Percentiles rank a stretch among this genome's conserved stretches.
phyloP scores from a whole-genome alignment of 306 rosid species.

The Prinsepia uniflora region DNA sequence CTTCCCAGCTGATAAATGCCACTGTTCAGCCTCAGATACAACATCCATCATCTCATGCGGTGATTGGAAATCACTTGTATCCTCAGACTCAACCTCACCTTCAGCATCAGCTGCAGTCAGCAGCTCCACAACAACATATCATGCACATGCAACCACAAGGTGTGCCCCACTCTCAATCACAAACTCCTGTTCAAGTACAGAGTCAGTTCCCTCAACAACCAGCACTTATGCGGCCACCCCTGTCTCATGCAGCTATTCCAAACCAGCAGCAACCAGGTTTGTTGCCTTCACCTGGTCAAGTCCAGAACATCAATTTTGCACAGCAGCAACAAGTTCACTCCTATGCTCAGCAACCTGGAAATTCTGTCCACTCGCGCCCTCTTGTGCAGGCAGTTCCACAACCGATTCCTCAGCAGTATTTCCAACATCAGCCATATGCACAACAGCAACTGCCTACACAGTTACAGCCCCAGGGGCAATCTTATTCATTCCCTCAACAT shows the following conservation, averaged over 20 bases:
- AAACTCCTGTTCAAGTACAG: constrained; percentile 48
- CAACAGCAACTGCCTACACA: constrained; percentile 57
- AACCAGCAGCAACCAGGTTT: constrained; percentile 58
- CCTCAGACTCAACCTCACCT: constrained; percentile 58
- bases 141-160: constrained; percentile 47
- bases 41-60: constrained; percentile 51
- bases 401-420: constrained; percentile 34
- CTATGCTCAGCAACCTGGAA: constrained; percentile 62
- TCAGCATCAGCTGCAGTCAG: constrained; percentile 56
- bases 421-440: constrained; percentile 40
- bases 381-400: constrained; percentile 53
- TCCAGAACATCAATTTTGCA: constrained; percentile 47
- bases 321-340: constrained; percentile 49
- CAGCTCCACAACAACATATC: constrained; percentile 50
- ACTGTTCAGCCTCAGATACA: constrained; percentile 56
- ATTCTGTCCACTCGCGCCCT: constrained; percentile 49
- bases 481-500: constrained; percentile 51
- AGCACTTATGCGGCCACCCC: constrained; percentile 55
- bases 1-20: constrained; percentile 33
- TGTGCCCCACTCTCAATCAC: constrained; percentile 48
- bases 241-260: constrained; percentile 50
- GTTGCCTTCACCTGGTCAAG: constrained; percentile 59
- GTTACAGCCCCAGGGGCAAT: constrained; percentile 53
- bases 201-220: constrained; percentile 61
- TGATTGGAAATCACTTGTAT: constrained; percentile 62